Base-by-base conservation (phyloP, 1,284 basidiomycete species). In the Grifola frondosa region DNA sequence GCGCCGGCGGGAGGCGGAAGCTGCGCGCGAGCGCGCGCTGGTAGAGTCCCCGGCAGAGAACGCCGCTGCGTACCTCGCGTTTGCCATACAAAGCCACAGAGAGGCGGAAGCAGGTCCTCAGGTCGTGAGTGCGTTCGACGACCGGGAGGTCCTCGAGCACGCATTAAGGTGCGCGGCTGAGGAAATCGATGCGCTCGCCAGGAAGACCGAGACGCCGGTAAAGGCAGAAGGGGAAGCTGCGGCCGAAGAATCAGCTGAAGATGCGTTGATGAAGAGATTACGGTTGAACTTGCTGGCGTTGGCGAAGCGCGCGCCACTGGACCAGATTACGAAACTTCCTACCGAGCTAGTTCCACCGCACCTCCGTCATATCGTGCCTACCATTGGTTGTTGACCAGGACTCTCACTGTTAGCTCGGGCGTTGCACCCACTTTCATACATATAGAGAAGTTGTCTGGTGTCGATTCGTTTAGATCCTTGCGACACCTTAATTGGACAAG, bases 301-400 rank as follows among this genome's bases (percentile, higher is more conserved):
- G 20, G 81, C 83, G 40, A 87, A 87, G 59, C 73, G 85, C 6
- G 84, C 84, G 9, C 86, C 86, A 4, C 60, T 87, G 46, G 81
- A 86, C 55, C 79, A 74, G 48, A 82, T 88, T 44, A 81, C 81
- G 15, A 70, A 70, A 29, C 61, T 88, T 30, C 84, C 84, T 4
- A 65, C 73, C 17, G 80, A 84, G 37, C 64, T 88, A 29, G 80
- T 88, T 2, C 84, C 83, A 6, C 76, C 78, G 48, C 72, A 78
- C 52, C 76, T 87, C 47, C 71, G 83, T 36, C 70, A 73, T 50
- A 76, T 79, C 47, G 78, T 86, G 10, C 83, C 83, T 13, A 57
- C 54, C n/a, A n/a, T n/a, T n/a, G n/a, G n/a, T n/a, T n/a, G n/a
- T n/a, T n/a, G n/a, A n/a, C n/a, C n/a, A n/a, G n/a, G n/a, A n/a